phyloP scores from a whole-genome alignment of 2,329 filamentous ascomycete genomes.

The Fusarium subtropicale region DNA sequence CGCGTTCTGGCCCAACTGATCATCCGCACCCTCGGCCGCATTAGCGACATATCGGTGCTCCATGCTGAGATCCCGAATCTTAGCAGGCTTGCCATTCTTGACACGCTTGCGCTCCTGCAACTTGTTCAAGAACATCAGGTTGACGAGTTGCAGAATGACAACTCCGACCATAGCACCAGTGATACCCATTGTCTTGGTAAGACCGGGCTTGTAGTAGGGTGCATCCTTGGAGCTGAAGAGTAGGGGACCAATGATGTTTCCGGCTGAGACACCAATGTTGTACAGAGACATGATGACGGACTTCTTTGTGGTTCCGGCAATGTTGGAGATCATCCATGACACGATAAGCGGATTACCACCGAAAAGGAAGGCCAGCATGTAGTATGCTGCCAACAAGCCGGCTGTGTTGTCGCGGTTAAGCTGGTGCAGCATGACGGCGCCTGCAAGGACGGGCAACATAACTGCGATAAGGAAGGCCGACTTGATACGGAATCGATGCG shows the following conservation, averaged over 20 bases:
- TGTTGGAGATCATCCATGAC: slow-evolving; percentile 77
- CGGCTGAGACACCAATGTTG: slow-evolving; percentile 70
- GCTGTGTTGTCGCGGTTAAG: slow-evolving; percentile 56
- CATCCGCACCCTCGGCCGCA: slow-evolving; percentile 9
- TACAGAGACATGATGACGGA: slow-evolving; percentile 72
- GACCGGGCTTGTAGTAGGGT: slow-evolving; percentile 68
- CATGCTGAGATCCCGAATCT: slow-evolving; percentile 72
- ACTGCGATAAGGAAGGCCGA: slow-evolving; percentile 64
- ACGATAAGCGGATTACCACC: slow-evolving; percentile 74
- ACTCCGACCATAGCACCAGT: slow-evolving; percentile 65
- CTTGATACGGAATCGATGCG: slow-evolving; percentile 68
- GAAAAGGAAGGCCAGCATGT: slow-evolving; percentile 74
- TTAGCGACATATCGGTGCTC: slow-evolving; percentile 55
- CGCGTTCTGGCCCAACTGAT: slow-evolving; percentile 60
- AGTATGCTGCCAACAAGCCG: slow-evolving; percentile 69
- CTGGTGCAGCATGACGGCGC: slow-evolving; percentile 67
- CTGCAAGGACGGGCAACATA: slow-evolving; percentile 70
- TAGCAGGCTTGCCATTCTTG: slow-evolving; percentile 68
- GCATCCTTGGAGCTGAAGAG: slow-evolving; percentile 69
- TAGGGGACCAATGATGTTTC: slow-evolving; percentile 75
- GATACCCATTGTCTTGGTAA: slow-evolving; percentile 66
- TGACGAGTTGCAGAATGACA: slow-evolving; percentile 64
- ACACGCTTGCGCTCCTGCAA: slow-evolving; percentile 66
- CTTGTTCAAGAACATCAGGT: slow-evolving; percentile 68
- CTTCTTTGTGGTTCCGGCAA: slow-evolving; percentile 75